Evolutionary conservation across 1,284 basidiomycete genomes (phyloP).

Genomic region (Cystobasidium slooffiae): DNA sequence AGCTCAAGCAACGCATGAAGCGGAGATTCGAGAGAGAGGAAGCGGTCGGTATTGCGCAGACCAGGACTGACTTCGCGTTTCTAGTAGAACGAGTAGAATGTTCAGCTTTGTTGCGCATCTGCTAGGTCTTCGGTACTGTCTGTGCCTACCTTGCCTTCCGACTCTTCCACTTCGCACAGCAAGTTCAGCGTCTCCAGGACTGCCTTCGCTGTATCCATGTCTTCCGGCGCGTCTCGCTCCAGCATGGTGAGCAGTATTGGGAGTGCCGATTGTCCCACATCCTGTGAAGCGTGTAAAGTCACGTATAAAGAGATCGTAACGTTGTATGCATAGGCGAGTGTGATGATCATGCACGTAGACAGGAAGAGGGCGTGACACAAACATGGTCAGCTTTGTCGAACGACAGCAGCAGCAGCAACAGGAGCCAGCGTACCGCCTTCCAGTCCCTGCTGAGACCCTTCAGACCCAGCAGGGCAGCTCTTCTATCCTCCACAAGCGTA

Average conservation of each 20-base stretch:
- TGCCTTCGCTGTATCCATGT: slow-evolving; percentile 86
- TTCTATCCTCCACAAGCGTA: slow-evolving; percentile 82
- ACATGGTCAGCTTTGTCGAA: background rate
- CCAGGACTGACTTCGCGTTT: slow-evolving; percentile 66
- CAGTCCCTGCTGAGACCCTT: slow-evolving; percentile 91
- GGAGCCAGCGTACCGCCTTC: slow-evolving; percentile 63
- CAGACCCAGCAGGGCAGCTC: slow-evolving; percentile 86
- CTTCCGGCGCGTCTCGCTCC: slow-evolving; percentile 81
- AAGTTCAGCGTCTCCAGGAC: slow-evolving; percentile 81
- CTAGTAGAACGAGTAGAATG: background rate
- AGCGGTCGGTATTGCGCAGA: slow-evolving; percentile 71
- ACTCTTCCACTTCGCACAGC: slow-evolving; percentile 67
- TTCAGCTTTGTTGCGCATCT: background rate
- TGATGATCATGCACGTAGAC: background rate
- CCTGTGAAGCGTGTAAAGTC: slow-evolving; percentile 55
- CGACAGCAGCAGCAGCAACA: slow-evolving; percentile 40
- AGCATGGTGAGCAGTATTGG: slow-evolving; percentile 73
- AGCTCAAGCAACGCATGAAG: slow-evolving; percentile 78
- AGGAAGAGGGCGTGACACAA: background rate
- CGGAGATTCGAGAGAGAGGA: slow-evolving; percentile 72
- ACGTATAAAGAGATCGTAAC: background rate
- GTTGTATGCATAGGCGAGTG: slow-evolving; percentile 4
- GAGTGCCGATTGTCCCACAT: slow-evolving; percentile 78
- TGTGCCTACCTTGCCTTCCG: slow-evolving; percentile 50
- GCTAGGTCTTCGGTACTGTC: background rate